phyloP scores from a whole-genome alignment of 2,329 filamentous ascomycete genomes.

The Pseudogymnoascus sp. region DNA sequence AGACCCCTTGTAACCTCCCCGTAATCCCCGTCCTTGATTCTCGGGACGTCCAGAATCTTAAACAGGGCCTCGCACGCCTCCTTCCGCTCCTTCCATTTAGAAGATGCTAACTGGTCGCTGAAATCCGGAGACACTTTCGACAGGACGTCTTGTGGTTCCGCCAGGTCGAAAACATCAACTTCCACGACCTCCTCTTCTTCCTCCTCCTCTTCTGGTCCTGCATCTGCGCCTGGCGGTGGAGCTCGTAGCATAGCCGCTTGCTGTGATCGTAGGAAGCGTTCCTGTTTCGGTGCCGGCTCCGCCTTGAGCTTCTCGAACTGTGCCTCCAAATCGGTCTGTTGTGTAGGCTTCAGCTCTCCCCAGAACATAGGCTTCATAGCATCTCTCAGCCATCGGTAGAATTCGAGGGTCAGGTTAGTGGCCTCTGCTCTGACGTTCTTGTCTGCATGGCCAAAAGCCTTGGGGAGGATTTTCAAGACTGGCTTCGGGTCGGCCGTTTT shows the following conservation, averaged over 20 bases:
- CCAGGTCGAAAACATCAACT: constrained; percentile 71
- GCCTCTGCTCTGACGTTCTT: constrained; percentile 96
- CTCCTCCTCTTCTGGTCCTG: constrained; percentile 46
- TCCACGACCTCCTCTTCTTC: constrained; percentile 57
- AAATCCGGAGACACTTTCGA: constrained; percentile 76
- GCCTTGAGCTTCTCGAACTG: constrained; percentile 90
- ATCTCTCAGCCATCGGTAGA: constrained; percentile 94
- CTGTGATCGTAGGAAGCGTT: constrained; percentile 78
- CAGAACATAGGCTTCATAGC: constrained; percentile 98
- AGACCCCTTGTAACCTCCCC: constrained; percentile 74
- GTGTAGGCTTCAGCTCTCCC: constrained; percentile 88
- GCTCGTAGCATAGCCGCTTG: constrained; percentile 74
- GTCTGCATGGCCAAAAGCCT: constrained; percentile 90
- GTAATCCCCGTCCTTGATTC: constrained; percentile 86
- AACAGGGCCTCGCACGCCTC: constrained; percentile 81
- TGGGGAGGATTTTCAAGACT: constrained; percentile 77
- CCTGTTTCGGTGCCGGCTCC: constrained; percentile 80
- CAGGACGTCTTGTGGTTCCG: constrained; percentile 79
- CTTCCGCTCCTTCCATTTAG: constrained; percentile 98
- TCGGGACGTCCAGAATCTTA: constrained; percentile 68
- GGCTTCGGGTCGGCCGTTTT: constrained; percentile 91
- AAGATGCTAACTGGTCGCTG: constrained; percentile 71
- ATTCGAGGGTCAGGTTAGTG: constrained; percentile 81
- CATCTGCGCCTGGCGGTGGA: constrained; percentile 49
- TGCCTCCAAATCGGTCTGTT: constrained; percentile 88